phyloP scores from a whole-genome alignment of 164 flowering plant species.

The Berberis thunbergii region DNA sequence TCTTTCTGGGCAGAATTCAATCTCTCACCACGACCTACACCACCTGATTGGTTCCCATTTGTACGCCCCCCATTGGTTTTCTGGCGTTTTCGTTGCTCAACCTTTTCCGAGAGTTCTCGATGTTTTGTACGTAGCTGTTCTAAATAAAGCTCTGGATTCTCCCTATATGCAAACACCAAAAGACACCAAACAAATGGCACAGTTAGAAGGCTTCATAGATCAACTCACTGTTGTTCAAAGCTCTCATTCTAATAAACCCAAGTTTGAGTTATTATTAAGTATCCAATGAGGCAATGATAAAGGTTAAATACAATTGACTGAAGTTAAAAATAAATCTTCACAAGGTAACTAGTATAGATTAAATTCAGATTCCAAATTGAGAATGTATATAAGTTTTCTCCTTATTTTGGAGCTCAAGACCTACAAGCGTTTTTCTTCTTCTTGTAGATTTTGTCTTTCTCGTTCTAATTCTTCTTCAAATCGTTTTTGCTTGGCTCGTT shows the following conservation, averaged over 20 bases:
- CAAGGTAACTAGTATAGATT: too few relatives aligned
- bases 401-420: constrained; percentile 12
- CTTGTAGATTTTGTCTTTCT: constrained; percentile 70
- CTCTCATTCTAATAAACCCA: background rate
- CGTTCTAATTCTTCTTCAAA: constrained; percentile 67
- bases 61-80: constrained; percentile 42
- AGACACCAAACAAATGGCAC: background rate
- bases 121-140: constrained; percentile 67
- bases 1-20: constrained; percentile 91
- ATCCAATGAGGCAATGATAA: too few relatives aligned
- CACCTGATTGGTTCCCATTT: constrained; percentile 58
- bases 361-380: background rate
- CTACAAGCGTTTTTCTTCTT: constrained; percentile 84
- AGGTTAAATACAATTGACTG: too few relatives aligned
- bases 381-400: background rate
- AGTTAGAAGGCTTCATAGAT: background rate
- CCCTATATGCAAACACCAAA: constrained; percentile 33
- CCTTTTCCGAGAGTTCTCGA: constrained; percentile 67
- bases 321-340: too few relatives aligned
- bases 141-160: constrained; percentile 85
- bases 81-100: constrained; percentile 80
- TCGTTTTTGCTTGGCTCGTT: constrained; percentile 84
- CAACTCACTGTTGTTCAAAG: background rate
- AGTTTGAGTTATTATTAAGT: background rate
- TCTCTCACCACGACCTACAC: constrained; percentile 97